These are phyloP conservation scores for Podospora pseudoanserina DNA, from an alignment of 495 filamentous ascomycete species.

Conservation along the genomic window DNA sequence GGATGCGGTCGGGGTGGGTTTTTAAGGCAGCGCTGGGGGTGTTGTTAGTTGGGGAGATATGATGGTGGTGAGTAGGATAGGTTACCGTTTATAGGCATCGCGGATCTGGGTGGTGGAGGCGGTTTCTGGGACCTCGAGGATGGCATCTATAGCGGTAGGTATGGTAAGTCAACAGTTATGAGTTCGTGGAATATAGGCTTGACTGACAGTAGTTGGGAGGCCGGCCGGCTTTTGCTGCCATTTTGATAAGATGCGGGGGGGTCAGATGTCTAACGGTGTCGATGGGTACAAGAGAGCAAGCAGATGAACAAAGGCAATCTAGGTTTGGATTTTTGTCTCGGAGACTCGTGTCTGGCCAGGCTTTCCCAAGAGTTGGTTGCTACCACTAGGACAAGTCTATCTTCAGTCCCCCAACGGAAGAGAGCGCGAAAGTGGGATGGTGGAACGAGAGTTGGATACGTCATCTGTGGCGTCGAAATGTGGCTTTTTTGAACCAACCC, in stretches of 20 bases:
- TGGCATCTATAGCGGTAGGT: slow-evolving; percentile 47
- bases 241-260: slow-evolving; percentile 22
- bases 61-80: neutral
- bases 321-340: neutral
- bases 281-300: neutral
- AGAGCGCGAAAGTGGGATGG: neutral
- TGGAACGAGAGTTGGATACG: slow-evolving; percentile 19
- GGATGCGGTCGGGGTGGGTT: slow-evolving; percentile 89
- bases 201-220: slow-evolving; percentile 54
- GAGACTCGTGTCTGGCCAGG: neutral
- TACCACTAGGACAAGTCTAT: slow-evolving; percentile 1
- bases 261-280: neutral
- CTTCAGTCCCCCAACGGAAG: neutral
- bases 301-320: neutral
- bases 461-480: slow-evolving; percentile 41
- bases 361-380: neutral
- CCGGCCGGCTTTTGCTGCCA: slow-evolving; percentile 34
- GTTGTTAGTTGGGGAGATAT: slow-evolving; percentile 9
- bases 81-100: slow-evolving; percentile 86
- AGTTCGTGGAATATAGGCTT: neutral
- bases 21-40: slow-evolving; percentile 76
- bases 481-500: slow-evolving; percentile 25
- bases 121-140: slow-evolving; percentile 68
- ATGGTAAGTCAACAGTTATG: slow-evolving; percentile 16
- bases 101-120: slow-evolving; percentile 83